Base-by-base conservation (phyloP, 345 rosid species). In the Arabis hirsuta region DNA sequence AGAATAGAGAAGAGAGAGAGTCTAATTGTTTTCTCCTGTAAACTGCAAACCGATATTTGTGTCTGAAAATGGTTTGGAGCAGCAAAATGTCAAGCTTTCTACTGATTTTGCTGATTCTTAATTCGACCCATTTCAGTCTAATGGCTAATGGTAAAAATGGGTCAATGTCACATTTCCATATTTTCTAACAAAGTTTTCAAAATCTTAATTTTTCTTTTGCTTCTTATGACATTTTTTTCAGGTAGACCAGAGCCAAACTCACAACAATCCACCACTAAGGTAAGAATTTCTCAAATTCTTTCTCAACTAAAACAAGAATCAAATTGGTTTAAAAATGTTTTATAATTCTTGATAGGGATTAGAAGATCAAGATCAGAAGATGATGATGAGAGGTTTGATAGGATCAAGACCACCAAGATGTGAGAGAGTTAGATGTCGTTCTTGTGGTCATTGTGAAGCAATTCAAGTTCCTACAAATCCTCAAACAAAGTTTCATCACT, bases 331-430 rank as follows among this genome's bases (percentile, higher is more conserved):
- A 7, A 4, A 12, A 7, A 46, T 11, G 32, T 38, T 22, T 3
- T n/a, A 0, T 36, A 12, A 14, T 24, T 27, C 48, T n/a, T 39
- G 4, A 31, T 54, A 74, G 73, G 38, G 24, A 5, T 34, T 34
- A 32, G 59, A 61, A 67, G 59, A 51, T 69, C 67, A 73, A 48
- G 65, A 8, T 38, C 58, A 76, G 62, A 81, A 79, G 76, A 72
- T 52, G 66, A 41, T 75, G 34, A 71, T 83, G 84, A 84, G 90
- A 65, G 82, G 84, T 8, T 69, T 83, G 63, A 92, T 92, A 80
- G 98, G 98, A 12, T 93, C 98, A 65, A 82, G 84, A 42, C 98
- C 98, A 12, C 98, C 98, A 46, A 86, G 86, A 52, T 93, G 98
- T 29, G 84, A 90, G n/a, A 80, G 87, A 80, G 73, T 75, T 3